phyloP scores from a whole-genome alignment of 495 filamentous ascomycete genomes.

The Neurospora pannonica region DNA sequence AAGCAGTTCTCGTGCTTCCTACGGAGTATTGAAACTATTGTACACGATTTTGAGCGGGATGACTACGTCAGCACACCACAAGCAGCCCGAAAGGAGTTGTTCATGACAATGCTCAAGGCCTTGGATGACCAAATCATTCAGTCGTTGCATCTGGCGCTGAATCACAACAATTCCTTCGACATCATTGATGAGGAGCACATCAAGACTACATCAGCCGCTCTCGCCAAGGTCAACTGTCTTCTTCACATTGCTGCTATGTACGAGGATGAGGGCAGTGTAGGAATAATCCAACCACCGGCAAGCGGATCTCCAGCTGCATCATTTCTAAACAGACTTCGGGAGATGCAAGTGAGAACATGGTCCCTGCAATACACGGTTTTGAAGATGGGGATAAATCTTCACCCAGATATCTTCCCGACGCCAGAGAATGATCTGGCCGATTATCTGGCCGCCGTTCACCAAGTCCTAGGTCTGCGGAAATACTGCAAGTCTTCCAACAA shows the following conservation, averaged over 20 bases:
- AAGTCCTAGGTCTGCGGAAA: constrained; percentile 74
- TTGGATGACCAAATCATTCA: constrained; percentile 67
- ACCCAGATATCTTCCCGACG: constrained; percentile 48
- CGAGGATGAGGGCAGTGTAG: constrained; percentile 73
- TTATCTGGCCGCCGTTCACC: constrained; percentile 68
- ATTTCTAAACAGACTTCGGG: constrained; percentile 65
- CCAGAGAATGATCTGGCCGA: constrained; percentile 61
- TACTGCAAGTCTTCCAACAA: constrained; percentile 80
- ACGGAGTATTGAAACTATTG: constrained; percentile 70
- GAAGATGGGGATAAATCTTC: constrained; percentile 64
- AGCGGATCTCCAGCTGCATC: constrained; percentile 31
- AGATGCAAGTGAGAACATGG: constrained; percentile 87
- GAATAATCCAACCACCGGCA: constrained; percentile 41
- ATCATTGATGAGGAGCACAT: constrained; percentile 74
- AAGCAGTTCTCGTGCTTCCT: constrained; percentile 82
- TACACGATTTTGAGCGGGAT: constrained; percentile 58
- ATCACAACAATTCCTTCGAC: constrained; percentile 64
- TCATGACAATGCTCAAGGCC: constrained; percentile 67
- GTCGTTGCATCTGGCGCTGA: constrained; percentile 52
- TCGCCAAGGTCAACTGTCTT: constrained; percentile 57
- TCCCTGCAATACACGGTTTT: constrained; percentile 65
- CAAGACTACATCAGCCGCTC: constrained; percentile 54
- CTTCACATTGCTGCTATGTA: constrained; percentile 70
- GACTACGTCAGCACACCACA: constrained; percentile 50
- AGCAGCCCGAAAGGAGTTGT: constrained; percentile 53